Evolutionary conservation across 2,329 filamentous ascomycete genomes (phyloP), one percentile per base, ranked within the genome.

Genomic region (Helotiales sp.): DNA sequence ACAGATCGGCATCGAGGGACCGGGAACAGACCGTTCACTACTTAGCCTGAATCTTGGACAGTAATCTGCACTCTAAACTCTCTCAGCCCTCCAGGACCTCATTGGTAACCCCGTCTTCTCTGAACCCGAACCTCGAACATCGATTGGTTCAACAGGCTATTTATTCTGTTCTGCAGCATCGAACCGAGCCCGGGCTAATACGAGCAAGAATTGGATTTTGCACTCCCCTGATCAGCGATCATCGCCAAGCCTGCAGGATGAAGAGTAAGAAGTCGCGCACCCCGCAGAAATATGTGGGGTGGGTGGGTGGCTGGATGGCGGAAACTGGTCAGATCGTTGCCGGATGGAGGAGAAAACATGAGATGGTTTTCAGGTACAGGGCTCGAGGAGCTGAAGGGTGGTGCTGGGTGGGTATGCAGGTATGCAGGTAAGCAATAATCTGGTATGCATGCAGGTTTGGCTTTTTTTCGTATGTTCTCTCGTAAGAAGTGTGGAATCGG

Each of bases 351-450:
- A 40, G 54, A 13, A 11, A 57, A 57, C 30, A 40, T 37, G 54
- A 20, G 32, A 57, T 57, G 30, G n/a, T 40, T 57, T 37, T 57
- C 20, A 57, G 54, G 30, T 57, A 57, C 54, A 57, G 32, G 30
- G 30, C 20, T 40, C 13, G 40, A 1, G 17, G 17, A 2, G 40
- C n/a, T n/a, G n/a, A n/a, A n/a, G n/a, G n/a, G n/a, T n/a, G n/a
- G n/a, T n/a, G 22, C 20, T 26, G n/a, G 22, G 20, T 22, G 15
- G n/a, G 3, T 8, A 22, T 20, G 6, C 11, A 49, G 45, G 15
- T 49, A 40, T 57, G 54, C 32, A 57, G 54, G 54, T 57, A 57
- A 57, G 54, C 54, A 57, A 57, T 57, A 57, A 5, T 34, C 2
- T 11, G 22, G 54, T 40, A 57, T 57, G 30, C 32, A 57, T 57